Percentiles rank a stretch among this genome's conserved stretches.
These are phyloP conservation scores for Trichodelitschia bisporula DNA, from an alignment of 495 filamentous ascomycete genomes.

Conservation along the genomic window DNA sequence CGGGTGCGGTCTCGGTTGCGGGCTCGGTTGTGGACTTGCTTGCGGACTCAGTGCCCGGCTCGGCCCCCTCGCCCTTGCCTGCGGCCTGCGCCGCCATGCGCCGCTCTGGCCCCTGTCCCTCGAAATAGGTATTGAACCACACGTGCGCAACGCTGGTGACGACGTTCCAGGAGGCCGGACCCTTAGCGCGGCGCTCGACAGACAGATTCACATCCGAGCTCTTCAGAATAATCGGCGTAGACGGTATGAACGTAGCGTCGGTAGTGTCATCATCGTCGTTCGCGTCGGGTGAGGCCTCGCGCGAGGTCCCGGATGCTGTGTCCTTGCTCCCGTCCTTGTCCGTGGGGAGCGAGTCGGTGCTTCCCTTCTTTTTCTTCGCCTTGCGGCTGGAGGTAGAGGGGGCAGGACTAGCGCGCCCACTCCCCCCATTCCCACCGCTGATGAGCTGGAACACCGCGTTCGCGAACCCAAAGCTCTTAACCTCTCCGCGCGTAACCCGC, in stretches of 20 bases:
- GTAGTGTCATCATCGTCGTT: constrained; percentile 3
- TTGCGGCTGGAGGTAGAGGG: neutral
- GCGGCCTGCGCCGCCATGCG: constrained; percentile 19
- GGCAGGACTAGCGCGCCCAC: neutral
- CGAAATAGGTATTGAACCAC: constrained; percentile 92
- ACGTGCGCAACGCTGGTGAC: constrained; percentile 83
- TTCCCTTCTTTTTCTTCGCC: neutral
- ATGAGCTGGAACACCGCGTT: constrained; percentile 25
- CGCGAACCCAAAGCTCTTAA: constrained; percentile 17
- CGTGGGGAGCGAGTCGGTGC: neutral
- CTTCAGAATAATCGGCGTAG: constrained; percentile 36
- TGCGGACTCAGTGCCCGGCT: constrained; percentile 22
- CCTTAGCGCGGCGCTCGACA: constrained; percentile 58
- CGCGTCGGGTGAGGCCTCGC: neutral
- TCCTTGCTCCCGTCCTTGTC: neutral
- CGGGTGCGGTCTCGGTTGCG: no score
- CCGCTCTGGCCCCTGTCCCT: constrained; percentile 45
- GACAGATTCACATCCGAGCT: constrained; percentile 76
- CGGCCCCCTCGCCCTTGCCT: constrained; percentile 30
- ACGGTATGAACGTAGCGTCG: constrained; percentile 55
- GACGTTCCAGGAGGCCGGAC: constrained; percentile 57
- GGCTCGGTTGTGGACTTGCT: neutral
- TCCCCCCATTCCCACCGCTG: constrained; percentile 7
- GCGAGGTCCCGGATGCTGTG: neutral
- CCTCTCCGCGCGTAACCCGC: constrained; percentile 27